Evolutionary conservation across 176 grass and related monocot species (phyloP).

Genomic region (Bromus sterilis): DNA sequence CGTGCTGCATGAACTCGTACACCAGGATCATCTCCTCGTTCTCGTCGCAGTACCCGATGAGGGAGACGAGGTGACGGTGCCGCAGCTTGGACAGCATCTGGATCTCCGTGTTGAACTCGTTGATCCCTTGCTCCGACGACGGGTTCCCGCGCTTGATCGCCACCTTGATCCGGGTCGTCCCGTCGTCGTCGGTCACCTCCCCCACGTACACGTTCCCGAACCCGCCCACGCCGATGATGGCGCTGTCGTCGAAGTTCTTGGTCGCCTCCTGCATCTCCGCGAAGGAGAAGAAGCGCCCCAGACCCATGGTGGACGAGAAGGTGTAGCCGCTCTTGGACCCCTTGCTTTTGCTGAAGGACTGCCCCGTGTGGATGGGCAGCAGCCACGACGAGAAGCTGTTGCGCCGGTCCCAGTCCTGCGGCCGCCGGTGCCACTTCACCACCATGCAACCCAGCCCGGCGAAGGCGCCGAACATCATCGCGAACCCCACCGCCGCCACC

Average conservation of each 20-base stretch:
- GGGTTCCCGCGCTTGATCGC: slow-evolving; percentile 91
- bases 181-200: slow-evolving; percentile 60
- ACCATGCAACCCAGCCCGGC: slow-evolving; percentile 78
- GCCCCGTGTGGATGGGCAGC: slow-evolving; percentile 71
- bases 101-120: slow-evolving; percentile 97
- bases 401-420: slow-evolving; percentile 81
- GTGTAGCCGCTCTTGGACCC: slow-evolving; percentile 67
- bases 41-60: slow-evolving; percentile 99
- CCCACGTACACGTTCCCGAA: slow-evolving; percentile 97
- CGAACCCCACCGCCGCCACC: slow-evolving; percentile 70
- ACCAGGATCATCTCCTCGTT: slow-evolving; percentile 97
- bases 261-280: slow-evolving; percentile 73
- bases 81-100: slow-evolving; percentile 98
- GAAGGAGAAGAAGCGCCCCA: slow-evolving; percentile 78
- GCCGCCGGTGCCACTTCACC: slow-evolving; percentile 74
- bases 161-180: slow-evolving; percentile 39
- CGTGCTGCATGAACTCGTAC: slow-evolving; percentile 97
- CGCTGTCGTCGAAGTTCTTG: slow-evolving; percentile 70
- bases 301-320: slow-evolving; percentile 66
- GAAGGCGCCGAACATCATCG: slow-evolving; percentile 84
- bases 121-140: slow-evolving; percentile 93
- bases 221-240: slow-evolving; percentile 89
- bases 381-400: slow-evolving; percentile 98
- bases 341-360: slow-evolving; percentile 62
- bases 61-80: slow-evolving; percentile 88